Evolutionary conservation across 306 rosid species (phyloP).

Genomic region (Geum urbanum): DNA sequence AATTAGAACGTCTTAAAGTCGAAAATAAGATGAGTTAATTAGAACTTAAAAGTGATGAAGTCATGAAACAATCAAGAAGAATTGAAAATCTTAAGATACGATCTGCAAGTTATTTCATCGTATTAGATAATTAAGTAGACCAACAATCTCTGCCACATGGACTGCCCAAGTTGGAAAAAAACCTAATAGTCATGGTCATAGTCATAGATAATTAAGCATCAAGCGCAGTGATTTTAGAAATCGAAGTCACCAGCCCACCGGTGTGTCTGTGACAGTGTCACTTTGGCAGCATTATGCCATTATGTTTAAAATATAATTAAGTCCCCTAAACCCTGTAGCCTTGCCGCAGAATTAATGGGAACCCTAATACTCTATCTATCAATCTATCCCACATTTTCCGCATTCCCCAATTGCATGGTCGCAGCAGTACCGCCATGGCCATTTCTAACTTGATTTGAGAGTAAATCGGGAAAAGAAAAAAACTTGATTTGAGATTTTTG

Average conservation of each 20-base stretch:
- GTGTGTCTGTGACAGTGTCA: neutral
- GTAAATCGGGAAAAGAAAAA: too few relatives aligned
- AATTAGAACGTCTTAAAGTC: too few relatives aligned
- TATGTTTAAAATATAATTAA: neutral
- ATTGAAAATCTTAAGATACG: too few relatives aligned
- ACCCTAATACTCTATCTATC: too few relatives aligned
- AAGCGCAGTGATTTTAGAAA: slow-evolving; percentile 3
- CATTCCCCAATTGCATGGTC: neutral
- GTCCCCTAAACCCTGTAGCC: neutral
- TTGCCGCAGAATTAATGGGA: neutral
- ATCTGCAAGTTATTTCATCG: too few relatives aligned
- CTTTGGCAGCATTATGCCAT: neutral
- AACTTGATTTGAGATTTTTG: neutral
- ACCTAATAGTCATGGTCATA: neutral
- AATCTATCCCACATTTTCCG: neutral
- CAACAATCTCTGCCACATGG: neutral
- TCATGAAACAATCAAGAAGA: too few relatives aligned
- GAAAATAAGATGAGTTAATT: too few relatives aligned
- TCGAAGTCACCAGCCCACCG: neutral
- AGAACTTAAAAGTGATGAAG: too few relatives aligned
- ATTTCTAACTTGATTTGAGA: neutral
- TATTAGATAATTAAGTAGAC: too few relatives aligned
- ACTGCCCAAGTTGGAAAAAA: neutral
- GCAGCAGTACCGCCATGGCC: neutral
- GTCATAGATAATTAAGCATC: neutral